These are phyloP conservation scores for Fusarium fracticaudum DNA, from an alignment of 2,329 filamentous ascomycete genomes.

Conservation along the genomic window DNA sequence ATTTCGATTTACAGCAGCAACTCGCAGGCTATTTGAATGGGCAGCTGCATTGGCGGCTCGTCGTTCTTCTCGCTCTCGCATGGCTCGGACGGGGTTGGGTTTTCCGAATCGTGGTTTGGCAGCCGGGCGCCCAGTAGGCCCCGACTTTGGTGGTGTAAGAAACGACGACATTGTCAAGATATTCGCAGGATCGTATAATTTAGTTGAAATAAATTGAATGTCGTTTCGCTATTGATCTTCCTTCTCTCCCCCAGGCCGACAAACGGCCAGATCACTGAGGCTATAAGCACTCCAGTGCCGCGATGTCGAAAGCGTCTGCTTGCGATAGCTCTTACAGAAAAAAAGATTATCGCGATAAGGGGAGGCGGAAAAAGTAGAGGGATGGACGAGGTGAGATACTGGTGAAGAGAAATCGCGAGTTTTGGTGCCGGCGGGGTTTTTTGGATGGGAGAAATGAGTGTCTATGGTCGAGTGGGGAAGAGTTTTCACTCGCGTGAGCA, in stretches of 20 bases:
- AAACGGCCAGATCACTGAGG: slow-evolving; percentile 6
- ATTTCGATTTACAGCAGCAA: slow-evolving; percentile 45
- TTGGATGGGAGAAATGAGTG: slow-evolving; percentile 13
- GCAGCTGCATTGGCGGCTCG: slow-evolving; percentile 50
- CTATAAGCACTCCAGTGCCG: background rate
- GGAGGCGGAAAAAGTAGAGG: background rate
- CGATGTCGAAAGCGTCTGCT: background rate
- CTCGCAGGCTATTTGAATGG: slow-evolving; percentile 36
- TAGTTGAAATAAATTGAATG: background rate
- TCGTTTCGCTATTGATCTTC: background rate
- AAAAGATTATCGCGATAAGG: slow-evolving; percentile 33
- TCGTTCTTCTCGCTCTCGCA: slow-evolving; percentile 62
- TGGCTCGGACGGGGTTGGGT: slow-evolving; percentile 60
- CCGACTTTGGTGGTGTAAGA: slow-evolving; percentile 53
- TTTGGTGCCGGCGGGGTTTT: slow-evolving; percentile 37
- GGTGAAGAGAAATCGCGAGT: slow-evolving; percentile 38
- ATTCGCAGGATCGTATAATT: background rate
- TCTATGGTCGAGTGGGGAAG: slow-evolving; percentile 48
- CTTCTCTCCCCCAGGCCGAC: slow-evolving; percentile 26
- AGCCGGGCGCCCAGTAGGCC: slow-evolving; percentile 37
- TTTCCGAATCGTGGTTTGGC: slow-evolving; percentile 55
- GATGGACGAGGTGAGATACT: slow-evolving; percentile 31
- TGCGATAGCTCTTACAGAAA: background rate
- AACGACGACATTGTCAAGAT: slow-evolving; percentile 58
- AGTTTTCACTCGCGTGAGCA: slow-evolving; percentile 18